Percentiles rank a stretch among this genome's conserved stretches.
These are phyloP conservation scores for Aspergillus caelatus DNA, from an alignment of 2,329 filamentous ascomycete genomes.

Conservation along the genomic window DNA sequence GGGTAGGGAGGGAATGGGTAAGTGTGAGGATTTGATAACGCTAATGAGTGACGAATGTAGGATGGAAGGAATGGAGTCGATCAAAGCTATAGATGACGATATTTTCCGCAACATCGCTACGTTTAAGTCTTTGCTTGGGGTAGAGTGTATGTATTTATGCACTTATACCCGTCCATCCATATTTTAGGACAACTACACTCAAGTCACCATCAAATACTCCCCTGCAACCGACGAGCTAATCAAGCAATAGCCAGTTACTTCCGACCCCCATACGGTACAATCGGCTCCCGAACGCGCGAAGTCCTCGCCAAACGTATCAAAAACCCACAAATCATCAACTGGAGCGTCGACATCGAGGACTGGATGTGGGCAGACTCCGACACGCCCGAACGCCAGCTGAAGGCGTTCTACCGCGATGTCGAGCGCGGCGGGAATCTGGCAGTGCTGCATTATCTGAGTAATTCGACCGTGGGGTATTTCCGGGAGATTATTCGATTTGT, in stretches of 20 bases:
- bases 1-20: background rate
- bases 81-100: constrained; percentile 40
- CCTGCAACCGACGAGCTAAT: background rate
- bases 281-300: constrained; percentile 68
- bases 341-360: constrained; percentile 72
- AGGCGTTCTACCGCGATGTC: constrained; percentile 66
- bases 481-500: constrained; percentile 66
- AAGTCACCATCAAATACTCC: background rate
- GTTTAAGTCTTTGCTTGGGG: constrained; percentile 33
- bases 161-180: background rate
- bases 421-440: constrained; percentile 65
- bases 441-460: constrained; percentile 71
- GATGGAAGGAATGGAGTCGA: constrained; percentile 38
- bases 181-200: background rate
- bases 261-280: constrained; percentile 69
- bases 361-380: constrained; percentile 66
- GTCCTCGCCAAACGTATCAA: constrained; percentile 57
- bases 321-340: constrained; percentile 64
- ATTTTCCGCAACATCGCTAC: constrained; percentile 38
- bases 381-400: constrained; percentile 68
- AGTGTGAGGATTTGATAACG: background rate
- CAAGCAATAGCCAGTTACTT: constrained; percentile 56
- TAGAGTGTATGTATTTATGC: constrained; percentile 32
- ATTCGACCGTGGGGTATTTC: constrained; percentile 65
- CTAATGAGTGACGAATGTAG: constrained; percentile 22